Evolutionary conservation across 2,329 filamentous ascomycete genomes (phyloP).

Genomic region (Chalaropsis thielavioides): DNA sequence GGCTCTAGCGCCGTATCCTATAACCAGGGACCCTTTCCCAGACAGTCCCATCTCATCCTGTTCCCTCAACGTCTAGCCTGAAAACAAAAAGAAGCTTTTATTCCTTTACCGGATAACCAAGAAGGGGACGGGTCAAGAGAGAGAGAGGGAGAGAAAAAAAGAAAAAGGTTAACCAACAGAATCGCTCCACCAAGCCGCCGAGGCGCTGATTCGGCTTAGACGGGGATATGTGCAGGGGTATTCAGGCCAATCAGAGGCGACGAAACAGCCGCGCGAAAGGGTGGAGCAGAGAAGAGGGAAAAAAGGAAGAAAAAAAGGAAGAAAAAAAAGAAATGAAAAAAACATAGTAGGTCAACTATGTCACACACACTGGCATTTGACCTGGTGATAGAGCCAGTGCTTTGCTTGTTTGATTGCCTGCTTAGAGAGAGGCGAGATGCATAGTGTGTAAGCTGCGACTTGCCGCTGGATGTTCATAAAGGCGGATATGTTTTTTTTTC

Average conservation of each 20-base stretch:
- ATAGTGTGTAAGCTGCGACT: neutral
- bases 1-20: constrained; percentile 25
- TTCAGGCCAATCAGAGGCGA: neutral
- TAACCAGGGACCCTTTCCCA: neutral
- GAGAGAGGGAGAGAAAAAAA: too few species aligned
- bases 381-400: too few species aligned
- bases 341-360: neutral
- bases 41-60: neutral
- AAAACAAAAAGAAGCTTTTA: neutral
- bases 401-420: too few species aligned
- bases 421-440: neutral
- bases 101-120: neutral
- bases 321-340: neutral
- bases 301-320: neutral
- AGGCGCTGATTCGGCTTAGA: neutral
- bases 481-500: neutral
- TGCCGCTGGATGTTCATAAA: neutral
- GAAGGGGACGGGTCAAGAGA: too few species aligned
- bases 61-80: neutral
- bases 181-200: too few species aligned
- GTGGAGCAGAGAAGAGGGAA: neutral
- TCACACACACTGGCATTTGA: too few species aligned
- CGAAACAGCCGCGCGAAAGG: neutral
- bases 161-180: too few species aligned
- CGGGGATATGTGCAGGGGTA: neutral